Conservation (phyloP, 2,329 filamentous ascomycete genomes). For the Neobulgaria alba region DNA sequence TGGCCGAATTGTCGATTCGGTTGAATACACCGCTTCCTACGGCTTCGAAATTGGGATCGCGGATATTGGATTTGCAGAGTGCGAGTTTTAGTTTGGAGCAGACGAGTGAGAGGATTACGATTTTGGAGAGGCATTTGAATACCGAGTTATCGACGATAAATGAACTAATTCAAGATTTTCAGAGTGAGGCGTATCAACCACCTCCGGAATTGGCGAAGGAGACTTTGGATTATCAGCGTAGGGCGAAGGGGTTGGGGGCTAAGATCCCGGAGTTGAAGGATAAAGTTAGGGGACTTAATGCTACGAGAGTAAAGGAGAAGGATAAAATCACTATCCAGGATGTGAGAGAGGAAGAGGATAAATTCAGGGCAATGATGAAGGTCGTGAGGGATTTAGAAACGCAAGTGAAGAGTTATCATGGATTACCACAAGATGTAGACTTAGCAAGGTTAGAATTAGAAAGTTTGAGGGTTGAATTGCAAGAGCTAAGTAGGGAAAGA, state of each 20-base stretch:
- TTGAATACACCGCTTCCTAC: slow-evolving; percentile 33
- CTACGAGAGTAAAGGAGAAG: slow-evolving; percentile 9
- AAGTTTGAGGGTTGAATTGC: slow-evolving; percentile 54
- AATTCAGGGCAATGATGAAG: slow-evolving; percentile 47
- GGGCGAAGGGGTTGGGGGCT: slow-evolving; percentile 55
- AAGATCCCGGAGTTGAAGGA: slow-evolving; percentile 61
- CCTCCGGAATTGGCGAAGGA: slow-evolving; percentile 53
- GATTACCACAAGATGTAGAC: slow-evolving; percentile 62
- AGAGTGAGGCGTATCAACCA: slow-evolving; percentile 41
- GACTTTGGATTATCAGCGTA: slow-evolving; percentile 67
- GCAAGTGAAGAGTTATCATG: slow-evolving; percentile 58
- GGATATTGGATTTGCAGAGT: slow-evolving; percentile 48
- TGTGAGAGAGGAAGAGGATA: slow-evolving; percentile 48
- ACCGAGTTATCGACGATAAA: slow-evolving; percentile 38
- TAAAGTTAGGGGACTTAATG: slow-evolving; percentile 36
- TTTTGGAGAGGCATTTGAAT: slow-evolving; percentile 48
- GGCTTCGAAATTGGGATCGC: slow-evolving; percentile 39
- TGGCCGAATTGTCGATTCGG: slow-evolving; percentile 45
- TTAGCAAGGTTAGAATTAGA: slow-evolving; percentile 65
- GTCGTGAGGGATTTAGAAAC: slow-evolving; percentile 51
- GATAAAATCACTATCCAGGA: slow-evolving; percentile 43
- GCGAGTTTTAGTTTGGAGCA: slow-evolving; percentile 46
- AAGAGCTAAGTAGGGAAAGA: slow-evolving; percentile 49
- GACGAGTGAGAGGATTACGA: slow-evolving; percentile 42
- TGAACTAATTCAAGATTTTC: slow-evolving; percentile 35